Evolutionary conservation across 1,139 yeast genomes (phyloP), one percentile per base, ranked within the genome.

Genomic region (Magnusiomyces sp.): DNA sequence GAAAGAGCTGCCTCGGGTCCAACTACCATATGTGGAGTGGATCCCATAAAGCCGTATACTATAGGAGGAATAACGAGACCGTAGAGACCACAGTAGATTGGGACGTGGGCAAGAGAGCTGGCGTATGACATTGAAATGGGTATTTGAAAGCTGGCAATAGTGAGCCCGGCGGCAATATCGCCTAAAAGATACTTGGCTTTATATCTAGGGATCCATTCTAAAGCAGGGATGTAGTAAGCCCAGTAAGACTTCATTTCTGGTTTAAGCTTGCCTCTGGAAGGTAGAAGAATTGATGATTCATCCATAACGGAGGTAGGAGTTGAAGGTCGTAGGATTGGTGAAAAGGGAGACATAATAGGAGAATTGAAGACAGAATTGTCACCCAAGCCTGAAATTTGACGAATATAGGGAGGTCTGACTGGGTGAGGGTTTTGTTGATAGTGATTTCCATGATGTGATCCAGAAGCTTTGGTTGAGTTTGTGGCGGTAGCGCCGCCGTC

Each of bases 1-100:
- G 95, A 85, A 31, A 90, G 84, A 1, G 97, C 95, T 7, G 92
- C 94, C 62, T 92, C 98, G 0, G 98, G 98, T 0, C 97, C 97
- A 6, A 90, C 95, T 50, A 90, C 84, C 95, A 92, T 86, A 61
- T 85, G 95, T 0, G 97, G 97, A 1, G 89, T 96, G 23, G 95
- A 82, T 0, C 98, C 97, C 62, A 90, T 76, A 1, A 90, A 57
- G 48, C 87, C 74, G 63, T 92, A 92, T 2, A 92, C 74, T 46
- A 90, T 70, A 0, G 97, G 97, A 0, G 95, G 82, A 2, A 90
- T 70, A 0, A 89, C 90, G 50, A 90, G 71, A 0, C 95, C 90
- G 56, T 81, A 77, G 10, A 92, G 72, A 0, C 97, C 98, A 54
- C 89, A 83, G 1, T 84, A 69, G 0, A 95, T 88, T 2, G 96